Evolutionary conservation across 208 protist genomes (phyloP).

Genomic region (Leishmania major): DNA sequence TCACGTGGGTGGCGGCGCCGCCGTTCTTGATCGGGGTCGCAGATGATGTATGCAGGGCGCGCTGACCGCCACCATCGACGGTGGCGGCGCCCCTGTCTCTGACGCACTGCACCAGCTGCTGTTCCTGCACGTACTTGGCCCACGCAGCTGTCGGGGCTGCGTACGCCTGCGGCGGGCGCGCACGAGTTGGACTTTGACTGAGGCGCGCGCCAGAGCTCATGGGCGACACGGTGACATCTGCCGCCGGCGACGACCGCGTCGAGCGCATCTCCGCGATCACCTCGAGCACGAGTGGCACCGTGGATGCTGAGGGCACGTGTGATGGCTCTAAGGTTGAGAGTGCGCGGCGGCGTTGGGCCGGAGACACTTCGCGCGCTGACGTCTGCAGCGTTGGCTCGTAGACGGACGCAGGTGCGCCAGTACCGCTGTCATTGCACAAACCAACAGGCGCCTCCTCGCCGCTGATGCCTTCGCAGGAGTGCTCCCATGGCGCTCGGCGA

Average conservation of each 20-base stretch:
- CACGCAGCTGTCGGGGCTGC: conserved; percentile 15
- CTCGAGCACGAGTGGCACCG: conserved; percentile 6
- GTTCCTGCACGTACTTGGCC: conserved; percentile 10
- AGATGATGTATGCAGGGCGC: not conserved
- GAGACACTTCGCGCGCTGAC: conserved; percentile 12
- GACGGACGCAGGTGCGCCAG: not conserved
- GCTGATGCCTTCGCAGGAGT: not conserved
- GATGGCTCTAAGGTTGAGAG: not conserved
- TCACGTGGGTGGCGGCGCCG: not conserved
- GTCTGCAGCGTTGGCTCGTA: not conserved
- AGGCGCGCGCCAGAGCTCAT: conserved; percentile 5
- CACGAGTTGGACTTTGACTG: not conserved
- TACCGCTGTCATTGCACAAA: not conserved
- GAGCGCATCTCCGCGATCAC: conserved; percentile 15
- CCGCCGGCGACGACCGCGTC: not conserved
- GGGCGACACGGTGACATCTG: conserved; percentile 28
- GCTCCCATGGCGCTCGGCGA: not conserved
- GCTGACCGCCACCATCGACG: not conserved
- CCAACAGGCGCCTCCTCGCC: not conserved
- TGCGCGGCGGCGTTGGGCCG: not conserved
- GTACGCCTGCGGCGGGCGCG: conserved; percentile 1
- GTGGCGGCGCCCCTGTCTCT: not conserved
- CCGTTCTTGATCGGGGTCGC: not conserved
- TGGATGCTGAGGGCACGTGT: conserved; percentile 2
- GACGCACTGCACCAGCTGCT: conserved; percentile 1